phyloP scores from a whole-genome alignment of 1,139 yeast species.

The Hansenula lynferdii region DNA sequence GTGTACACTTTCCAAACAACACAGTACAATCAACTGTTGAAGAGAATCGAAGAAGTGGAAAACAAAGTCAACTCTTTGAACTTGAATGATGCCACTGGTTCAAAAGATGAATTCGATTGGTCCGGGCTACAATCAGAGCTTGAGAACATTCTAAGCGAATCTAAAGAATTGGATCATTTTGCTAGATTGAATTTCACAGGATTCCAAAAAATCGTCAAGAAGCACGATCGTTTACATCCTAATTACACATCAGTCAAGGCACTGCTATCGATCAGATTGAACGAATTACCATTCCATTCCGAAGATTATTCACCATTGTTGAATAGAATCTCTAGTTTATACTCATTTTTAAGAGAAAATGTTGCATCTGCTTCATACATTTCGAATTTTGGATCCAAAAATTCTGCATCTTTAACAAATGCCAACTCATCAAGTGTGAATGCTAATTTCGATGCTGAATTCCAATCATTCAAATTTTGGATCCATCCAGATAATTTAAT shows the following conservation, averaged over 20 bases:
- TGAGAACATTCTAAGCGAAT: conserved; percentile 67
- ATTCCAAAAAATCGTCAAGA: conserved; percentile 88
- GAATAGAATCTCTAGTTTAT: conserved; percentile 76
- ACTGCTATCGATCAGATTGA: conserved; percentile 78
- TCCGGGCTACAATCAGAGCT: conserved; percentile 54
- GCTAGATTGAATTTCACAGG: conserved; percentile 93
- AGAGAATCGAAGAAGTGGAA: conserved; percentile 62
- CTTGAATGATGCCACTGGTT: conserved; percentile 10
- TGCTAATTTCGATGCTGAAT: conserved; percentile 42
- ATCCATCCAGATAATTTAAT: conserved; percentile 91
- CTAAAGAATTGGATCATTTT: conserved; percentile 86
- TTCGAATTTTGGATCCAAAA: conserved; percentile 15
- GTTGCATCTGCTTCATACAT: conserved; percentile 27
- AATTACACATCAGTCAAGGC: conserved; percentile 80
- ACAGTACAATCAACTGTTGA: conserved; percentile 66
- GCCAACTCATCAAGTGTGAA: conserved; percentile 21
- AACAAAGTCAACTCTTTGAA: conserved; percentile 27
- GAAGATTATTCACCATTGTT: conserved; percentile 93
- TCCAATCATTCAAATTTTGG: conserved; percentile 88
- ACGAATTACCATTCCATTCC: conserved; percentile 84
- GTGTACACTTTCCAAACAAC: conserved; percentile 84
- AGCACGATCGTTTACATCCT: conserved; percentile 88
- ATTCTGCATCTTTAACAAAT: conserved; percentile 18
- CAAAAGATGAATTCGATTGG: conserved; percentile 43
- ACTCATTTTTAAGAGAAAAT: conserved; percentile 77